phyloP scores from a whole-genome alignment of 2,329 filamentous ascomycete species.

The Trichophyton schoenleinii region DNA sequence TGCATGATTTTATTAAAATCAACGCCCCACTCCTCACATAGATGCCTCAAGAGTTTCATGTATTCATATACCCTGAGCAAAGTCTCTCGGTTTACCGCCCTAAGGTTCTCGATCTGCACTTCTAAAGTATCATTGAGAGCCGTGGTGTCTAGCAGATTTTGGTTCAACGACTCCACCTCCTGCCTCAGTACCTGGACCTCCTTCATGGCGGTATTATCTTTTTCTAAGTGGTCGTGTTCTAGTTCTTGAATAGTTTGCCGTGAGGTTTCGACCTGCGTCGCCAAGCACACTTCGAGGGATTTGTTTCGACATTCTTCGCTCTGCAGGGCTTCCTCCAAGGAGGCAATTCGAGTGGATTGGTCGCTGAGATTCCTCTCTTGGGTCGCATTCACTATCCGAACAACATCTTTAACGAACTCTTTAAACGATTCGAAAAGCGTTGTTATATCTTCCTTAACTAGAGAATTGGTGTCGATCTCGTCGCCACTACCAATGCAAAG shows the following conservation, averaged over 20 bases:
- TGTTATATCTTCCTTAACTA: too few relatives aligned
- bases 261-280: neutral
- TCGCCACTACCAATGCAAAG: too few relatives aligned
- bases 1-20: neutral
- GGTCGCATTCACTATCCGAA: too few relatives aligned
- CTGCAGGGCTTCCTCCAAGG: too few relatives aligned
- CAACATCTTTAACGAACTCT: too few relatives aligned
- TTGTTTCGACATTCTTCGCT: too few relatives aligned
- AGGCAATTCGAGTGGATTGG: too few relatives aligned
- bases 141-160: neutral
- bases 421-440: too few relatives aligned
- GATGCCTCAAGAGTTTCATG: neutral
- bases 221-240: neutral
- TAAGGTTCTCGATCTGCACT: neutral
- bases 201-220: neutral
- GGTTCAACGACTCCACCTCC: neutral
- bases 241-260: neutral
- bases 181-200: neutral
- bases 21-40: neutral
- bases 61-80: neutral
- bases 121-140: neutral
- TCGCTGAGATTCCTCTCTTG: too few relatives aligned
- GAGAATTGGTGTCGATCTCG: too few relatives aligned
- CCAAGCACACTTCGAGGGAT: too few relatives aligned
- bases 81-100: neutral